Conservation (phyloP, 176 grass and related monocot genomes). For the Phoenix dactylifera region DNA sequence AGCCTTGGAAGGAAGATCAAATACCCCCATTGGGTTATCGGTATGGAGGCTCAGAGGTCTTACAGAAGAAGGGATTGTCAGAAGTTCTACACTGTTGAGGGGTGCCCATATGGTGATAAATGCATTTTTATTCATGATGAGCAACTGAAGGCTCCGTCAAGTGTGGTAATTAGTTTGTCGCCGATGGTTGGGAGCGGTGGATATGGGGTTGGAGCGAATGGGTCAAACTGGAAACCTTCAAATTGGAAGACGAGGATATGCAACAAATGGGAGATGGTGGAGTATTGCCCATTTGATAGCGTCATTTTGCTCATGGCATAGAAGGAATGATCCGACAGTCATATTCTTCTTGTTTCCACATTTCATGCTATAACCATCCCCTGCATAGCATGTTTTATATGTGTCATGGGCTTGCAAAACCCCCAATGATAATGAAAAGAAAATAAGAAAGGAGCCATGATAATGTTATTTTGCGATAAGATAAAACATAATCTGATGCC, state of each 20-base stretch:
- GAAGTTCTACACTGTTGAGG: slow-evolving; percentile 98
- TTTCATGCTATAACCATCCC: no score
- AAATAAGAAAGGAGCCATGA: no score
- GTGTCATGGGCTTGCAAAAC: no score
- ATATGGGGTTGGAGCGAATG: slow-evolving; percentile 23
- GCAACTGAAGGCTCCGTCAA: slow-evolving; percentile 77
- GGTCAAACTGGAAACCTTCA: slow-evolving; percentile 51
- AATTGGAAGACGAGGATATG: slow-evolving; percentile 98
- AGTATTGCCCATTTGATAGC: slow-evolving; percentile 91
- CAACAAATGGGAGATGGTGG: slow-evolving; percentile 99
- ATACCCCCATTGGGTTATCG: slow-evolving; percentile 66
- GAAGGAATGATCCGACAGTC: slow-evolving; percentile 33
- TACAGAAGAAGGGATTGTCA: slow-evolving; percentile 91
- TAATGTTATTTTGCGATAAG: no score
- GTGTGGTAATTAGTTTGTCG: slow-evolving; percentile 70
- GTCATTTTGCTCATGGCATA: slow-evolving; percentile 79
- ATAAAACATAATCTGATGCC: no score
- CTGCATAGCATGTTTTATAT: no score
- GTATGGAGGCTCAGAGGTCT: slow-evolving; percentile 37
- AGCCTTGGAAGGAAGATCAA: slow-evolving; percentile 42
- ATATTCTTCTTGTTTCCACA: no score
- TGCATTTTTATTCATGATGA: slow-evolving; percentile 97
- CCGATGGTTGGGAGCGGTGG: slow-evolving; percentile 43
- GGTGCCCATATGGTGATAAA: slow-evolving; percentile 72
- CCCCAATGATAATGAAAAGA: no score